Evolutionary conservation across 495 filamentous ascomycete species (phyloP).

Genomic region (Penicillium robsamsonii): DNA sequence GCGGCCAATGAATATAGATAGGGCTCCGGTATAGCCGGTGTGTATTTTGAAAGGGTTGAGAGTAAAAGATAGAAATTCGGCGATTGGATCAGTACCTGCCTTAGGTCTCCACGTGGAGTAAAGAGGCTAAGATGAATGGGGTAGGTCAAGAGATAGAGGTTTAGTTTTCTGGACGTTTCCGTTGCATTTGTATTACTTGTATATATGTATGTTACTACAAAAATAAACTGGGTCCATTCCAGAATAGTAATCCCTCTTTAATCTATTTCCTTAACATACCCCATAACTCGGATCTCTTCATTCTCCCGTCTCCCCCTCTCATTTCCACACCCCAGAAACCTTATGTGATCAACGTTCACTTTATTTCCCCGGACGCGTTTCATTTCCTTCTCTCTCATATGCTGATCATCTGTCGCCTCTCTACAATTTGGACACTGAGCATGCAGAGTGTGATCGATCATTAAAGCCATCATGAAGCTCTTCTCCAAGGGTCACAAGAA

Average conservation of each 20-base stretch:
- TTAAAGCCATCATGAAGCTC: conserved; percentile 40
- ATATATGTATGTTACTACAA: neutral
- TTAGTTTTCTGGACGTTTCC: conserved; percentile 26
- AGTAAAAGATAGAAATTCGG: conserved; percentile 13
- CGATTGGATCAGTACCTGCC: conserved; percentile 31
- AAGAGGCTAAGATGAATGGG: conserved; percentile 11
- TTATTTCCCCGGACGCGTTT: conserved; percentile 1
- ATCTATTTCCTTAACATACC: neutral
- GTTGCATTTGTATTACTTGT: conserved; percentile 5
- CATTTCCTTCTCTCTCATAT: conserved; percentile 12
- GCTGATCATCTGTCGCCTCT: conserved; percentile 1
- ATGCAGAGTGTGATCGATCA: conserved; percentile 33
- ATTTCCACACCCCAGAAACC: conserved; percentile 9
- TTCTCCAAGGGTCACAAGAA: conserved; percentile 43
- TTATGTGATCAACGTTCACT: conserved; percentile 5
- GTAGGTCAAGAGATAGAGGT: conserved; percentile 6
- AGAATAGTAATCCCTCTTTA: neutral
- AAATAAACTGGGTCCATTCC: conserved; percentile 13
- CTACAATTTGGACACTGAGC: conserved; percentile 10
- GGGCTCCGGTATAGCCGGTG: conserved; percentile 19
- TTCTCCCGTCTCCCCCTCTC: neutral
- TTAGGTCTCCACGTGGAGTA: conserved; percentile 30
- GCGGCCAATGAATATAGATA: conserved; percentile 3
- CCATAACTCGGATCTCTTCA: conserved; percentile 3
- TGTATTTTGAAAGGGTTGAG: neutral